phyloP scores from a whole-genome alignment of 2,329 filamentous ascomycete species.

The Lomentospora prolificans region DNA sequence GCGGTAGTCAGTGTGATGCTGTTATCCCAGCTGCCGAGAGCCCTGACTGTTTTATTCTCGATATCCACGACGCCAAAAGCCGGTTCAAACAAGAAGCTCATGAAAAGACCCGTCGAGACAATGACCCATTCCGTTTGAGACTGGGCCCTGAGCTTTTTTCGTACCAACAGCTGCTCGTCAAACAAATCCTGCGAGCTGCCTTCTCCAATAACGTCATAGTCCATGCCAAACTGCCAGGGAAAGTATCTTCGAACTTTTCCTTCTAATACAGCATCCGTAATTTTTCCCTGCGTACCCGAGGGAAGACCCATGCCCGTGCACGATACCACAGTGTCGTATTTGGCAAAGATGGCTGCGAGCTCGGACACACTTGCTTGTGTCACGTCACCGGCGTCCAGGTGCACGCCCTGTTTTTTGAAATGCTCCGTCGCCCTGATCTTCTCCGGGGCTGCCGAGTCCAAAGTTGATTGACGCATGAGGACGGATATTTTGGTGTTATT shows the following conservation, averaged over 20 bases:
- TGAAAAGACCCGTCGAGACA: slow-evolving; percentile 61
- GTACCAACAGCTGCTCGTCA: slow-evolving; percentile 55
- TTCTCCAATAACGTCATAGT: slow-evolving; percentile 55
- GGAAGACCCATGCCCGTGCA: slow-evolving; percentile 52
- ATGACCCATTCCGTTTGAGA: slow-evolving; percentile 47
- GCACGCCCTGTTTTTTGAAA: slow-evolving; percentile 27
- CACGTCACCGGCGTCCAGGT: slow-evolving; percentile 34
- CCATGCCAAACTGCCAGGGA: slow-evolving; percentile 66
- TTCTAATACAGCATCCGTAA: slow-evolving; percentile 43
- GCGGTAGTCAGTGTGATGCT: slow-evolving; percentile 53
- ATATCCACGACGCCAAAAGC: slow-evolving; percentile 54
- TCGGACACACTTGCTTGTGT: slow-evolving; percentile 23
- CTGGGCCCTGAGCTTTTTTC: slow-evolving; percentile 40
- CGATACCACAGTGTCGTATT: slow-evolving; percentile 45
- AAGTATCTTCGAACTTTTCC: slow-evolving; percentile 44
- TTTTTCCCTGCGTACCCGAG: slow-evolving; percentile 45
- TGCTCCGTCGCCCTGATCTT: slow-evolving; percentile 24
- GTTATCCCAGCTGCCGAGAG: slow-evolving; percentile 52
- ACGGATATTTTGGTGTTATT: slow-evolving; percentile 34
- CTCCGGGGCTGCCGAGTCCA: slow-evolving; percentile 26
- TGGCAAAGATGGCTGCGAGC: slow-evolving; percentile 31
- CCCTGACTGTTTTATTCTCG: slow-evolving; percentile 30
- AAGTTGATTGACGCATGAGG: slow-evolving; percentile 40
- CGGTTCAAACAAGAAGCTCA: slow-evolving; percentile 56
- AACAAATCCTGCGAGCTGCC: slow-evolving; percentile 55